Conservation (phyloP, 2,329 filamentous ascomycete genomes). For the Alternaria brassicicola region DNA sequence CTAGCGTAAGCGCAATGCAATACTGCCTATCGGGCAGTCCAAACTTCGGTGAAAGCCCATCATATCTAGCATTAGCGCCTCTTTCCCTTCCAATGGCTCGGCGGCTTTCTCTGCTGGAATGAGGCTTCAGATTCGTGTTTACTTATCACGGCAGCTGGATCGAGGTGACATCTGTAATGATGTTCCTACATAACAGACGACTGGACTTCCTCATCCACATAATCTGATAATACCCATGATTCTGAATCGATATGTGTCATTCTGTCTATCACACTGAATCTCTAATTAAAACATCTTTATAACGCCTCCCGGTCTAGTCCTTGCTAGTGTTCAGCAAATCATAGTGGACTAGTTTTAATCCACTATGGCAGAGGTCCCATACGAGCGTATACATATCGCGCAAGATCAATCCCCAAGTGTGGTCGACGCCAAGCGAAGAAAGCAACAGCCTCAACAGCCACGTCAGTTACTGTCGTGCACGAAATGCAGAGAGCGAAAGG, state of each 20-base stretch:
- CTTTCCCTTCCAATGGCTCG: slow-evolving; percentile 22
- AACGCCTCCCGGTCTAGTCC: neutral
- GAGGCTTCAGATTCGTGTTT: slow-evolving; percentile 33
- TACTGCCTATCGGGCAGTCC: slow-evolving; percentile 30
- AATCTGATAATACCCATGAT: neutral
- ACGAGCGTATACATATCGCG: slow-evolving; percentile 17
- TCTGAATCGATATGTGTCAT: neutral
- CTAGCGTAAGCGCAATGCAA: slow-evolving; percentile 37
- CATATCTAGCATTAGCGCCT: slow-evolving; percentile 22
- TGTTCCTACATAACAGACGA: slow-evolving; percentile 6
- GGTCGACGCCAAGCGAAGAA: slow-evolving; percentile 33
- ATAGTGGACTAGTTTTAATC: neutral
- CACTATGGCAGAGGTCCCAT: slow-evolving; percentile 16
- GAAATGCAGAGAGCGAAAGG: slow-evolving; percentile 57
- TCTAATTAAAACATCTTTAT: neutral
- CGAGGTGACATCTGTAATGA: neutral
- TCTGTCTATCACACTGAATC: neutral
- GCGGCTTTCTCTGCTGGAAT: slow-evolving; percentile 23
- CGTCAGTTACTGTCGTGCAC: slow-evolving; percentile 57
- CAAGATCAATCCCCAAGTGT: slow-evolving; percentile 14
- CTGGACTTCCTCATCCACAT: neutral
- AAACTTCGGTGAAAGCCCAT: slow-evolving; percentile 29
- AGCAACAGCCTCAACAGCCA: slow-evolving; percentile 49
- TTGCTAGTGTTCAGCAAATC: neutral
- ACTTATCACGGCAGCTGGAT: slow-evolving; percentile 20